Base-by-base conservation (phyloP, 176 grass and related monocot genomes). In the Coix lacrymajobi region DNA sequence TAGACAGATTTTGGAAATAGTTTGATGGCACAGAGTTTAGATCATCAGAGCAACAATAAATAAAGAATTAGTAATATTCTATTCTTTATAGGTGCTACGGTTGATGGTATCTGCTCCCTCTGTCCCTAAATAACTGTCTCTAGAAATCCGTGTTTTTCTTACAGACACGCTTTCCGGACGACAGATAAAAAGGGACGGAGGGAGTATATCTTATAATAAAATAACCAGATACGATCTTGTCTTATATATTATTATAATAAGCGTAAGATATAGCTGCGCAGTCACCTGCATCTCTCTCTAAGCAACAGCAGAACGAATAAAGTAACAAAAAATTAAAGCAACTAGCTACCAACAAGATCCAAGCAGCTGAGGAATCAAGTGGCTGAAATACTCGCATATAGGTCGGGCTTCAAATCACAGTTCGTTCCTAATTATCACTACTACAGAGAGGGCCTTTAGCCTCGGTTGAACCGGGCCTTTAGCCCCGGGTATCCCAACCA, bases 121-220 rank as follows among this genome's bases (percentile, higher is more conserved):
- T n/a, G n/a, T n/a, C n/a, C n/a, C n/a, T n/a, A n/a, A n/a, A n/a
- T n/a, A n/a, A n/a, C n/a, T n/a, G n/a, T n/a, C n/a, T n/a, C n/a
- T n/a, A n/a, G n/a, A n/a, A n/a, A n/a, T n/a, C n/a, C n/a, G n/a
- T n/a, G n/a, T n/a, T n/a, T n/a, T n/a, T n/a, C n/a, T n/a, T n/a
- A n/a, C n/a, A n/a, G n/a, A n/a, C n/a, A n/a, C n/a, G n/a, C n/a
- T n/a, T n/a, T n/a, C n/a, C n/a, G n/a, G n/a, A n/a, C n/a, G n/a
- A n/a, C n/a, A n/a, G n/a, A n/a, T n/a, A n/a, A n/a, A n/a, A n/a
- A n/a, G n/a, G n/a, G n/a, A n/a, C n/a, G n/a, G n/a, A n/a, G n/a
- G n/a, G n/a, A n/a, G n/a, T 51, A 63, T 3, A 24, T 36, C 65
- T 43, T 85, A 49, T 26, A 62, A 70, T 85, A 71, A 71, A 71